A percentile compares a stretch with the other conserved stretches of the same genome.
These are phyloP conservation scores for Ophiostoma sp. DNA, from an alignment of 2,329 filamentous ascomycete genomes.

Conservation along the genomic window DNA sequence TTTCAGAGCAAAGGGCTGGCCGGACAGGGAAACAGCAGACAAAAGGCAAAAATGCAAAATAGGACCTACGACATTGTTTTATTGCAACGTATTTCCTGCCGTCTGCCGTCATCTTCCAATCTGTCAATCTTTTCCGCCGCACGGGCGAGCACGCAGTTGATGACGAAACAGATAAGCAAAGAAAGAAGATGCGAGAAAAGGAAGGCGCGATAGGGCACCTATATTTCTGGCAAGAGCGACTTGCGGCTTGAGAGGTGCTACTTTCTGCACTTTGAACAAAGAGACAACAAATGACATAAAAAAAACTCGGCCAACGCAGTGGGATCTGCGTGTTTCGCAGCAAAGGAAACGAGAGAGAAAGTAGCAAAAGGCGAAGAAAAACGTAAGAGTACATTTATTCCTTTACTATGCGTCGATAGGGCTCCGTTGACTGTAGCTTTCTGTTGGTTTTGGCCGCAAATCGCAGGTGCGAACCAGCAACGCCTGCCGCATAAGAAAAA, in stretches of 20 bases:
- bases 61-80: background rate
- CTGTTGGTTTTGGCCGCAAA: background rate
- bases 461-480: background rate
- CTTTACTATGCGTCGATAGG: background rate
- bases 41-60: background rate
- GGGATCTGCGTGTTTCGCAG: background rate
- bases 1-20: background rate
- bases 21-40: background rate
- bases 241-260: background rate
- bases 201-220: background rate
- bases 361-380: background rate
- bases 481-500: background rate
- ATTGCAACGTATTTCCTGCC: background rate
- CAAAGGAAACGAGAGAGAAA: background rate
- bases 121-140: background rate
- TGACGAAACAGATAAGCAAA: conserved; percentile 9
- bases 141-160: background rate
- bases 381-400: background rate
- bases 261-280: background rate
- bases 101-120: background rate
- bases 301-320: background rate
- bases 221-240: background rate
- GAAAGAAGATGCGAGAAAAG: conserved; percentile 1
- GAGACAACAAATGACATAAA: background rate
- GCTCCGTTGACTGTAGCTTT: background rate